Evolutionary conservation across 108 stramenopile species (phyloP).

Genomic region (Skeletonema grethae): DNA sequence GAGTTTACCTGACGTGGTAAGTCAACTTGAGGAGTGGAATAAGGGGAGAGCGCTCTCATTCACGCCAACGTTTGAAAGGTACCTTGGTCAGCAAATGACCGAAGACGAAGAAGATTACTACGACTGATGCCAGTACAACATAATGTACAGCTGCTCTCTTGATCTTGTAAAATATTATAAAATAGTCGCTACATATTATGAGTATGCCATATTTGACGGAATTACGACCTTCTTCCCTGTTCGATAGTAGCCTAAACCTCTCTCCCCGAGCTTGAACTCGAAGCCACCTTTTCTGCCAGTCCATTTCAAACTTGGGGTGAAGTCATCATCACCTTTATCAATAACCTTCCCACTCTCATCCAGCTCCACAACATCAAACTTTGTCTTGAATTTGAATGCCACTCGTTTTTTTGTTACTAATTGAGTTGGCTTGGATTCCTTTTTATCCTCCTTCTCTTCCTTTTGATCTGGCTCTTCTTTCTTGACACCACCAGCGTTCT

Average conservation of each 20-base stretch:
- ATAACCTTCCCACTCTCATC: conserved; percentile 78
- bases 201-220: conserved; percentile 83
- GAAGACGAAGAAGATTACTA: conserved; percentile 9
- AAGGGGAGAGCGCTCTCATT: conserved; percentile 31
- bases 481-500: conserved; percentile 11
- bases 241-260: conserved; percentile 88
- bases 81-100: conserved; percentile 37
- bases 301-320: conserved; percentile 70
- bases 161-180: not conserved
- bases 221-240: conserved; percentile 86
- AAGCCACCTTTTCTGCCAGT: conserved; percentile 80
- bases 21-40: conserved; percentile 44
- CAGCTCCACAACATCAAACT: conserved; percentile 83
- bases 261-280: conserved; percentile 87
- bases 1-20: conserved; percentile 36
- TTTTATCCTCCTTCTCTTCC: conserved; percentile 1
- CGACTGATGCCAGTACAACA: not conserved
- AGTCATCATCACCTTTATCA: conserved; percentile 86
- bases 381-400: conserved; percentile 67
- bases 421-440: conserved; percentile 8
- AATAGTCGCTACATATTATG: conserved; percentile 13
- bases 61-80: conserved; percentile 29
- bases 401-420: conserved; percentile 20
- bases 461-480: conserved; percentile 21
- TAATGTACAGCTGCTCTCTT: not conserved